phyloP scores from a whole-genome alignment of 1,284 basidiomycete genomes.

The Trichosporon asahii region DNA sequence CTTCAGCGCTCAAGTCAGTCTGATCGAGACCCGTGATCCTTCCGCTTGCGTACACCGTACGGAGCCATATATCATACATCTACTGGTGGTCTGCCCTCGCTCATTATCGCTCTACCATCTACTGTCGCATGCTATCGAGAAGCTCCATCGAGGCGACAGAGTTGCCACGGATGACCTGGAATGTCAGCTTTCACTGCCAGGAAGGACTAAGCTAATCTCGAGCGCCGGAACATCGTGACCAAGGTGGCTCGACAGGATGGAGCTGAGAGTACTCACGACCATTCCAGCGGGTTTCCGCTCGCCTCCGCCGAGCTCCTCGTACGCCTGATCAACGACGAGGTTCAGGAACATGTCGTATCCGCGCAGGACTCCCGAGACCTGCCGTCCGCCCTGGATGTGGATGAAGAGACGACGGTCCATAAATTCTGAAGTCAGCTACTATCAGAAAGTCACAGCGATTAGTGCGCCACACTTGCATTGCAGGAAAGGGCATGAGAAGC shows the following conservation, averaged over 20 bases:
- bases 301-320: slow-evolving; percentile 85
- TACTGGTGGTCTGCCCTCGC: neutral
- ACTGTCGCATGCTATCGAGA: slow-evolving; percentile 44
- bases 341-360: slow-evolving; percentile 99
- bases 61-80: slow-evolving; percentile 10
- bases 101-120: neutral
- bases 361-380: slow-evolving; percentile 90
- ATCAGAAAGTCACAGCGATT: too few relatives aligned
- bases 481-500: neutral
- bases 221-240: too few relatives aligned
- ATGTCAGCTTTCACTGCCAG: slow-evolving; percentile 4
- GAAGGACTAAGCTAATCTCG: neutral
- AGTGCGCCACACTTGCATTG: neutral
- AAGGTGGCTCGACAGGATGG: too few relatives aligned
- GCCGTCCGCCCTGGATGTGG: slow-evolving; percentile 92
- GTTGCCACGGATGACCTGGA: slow-evolving; percentile 87
- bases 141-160: slow-evolving; percentile 71
- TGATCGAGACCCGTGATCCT: too few relatives aligned
- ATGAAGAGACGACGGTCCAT: slow-evolving; percentile 98
- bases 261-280: slow-evolving; percentile 62
- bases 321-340: slow-evolving; percentile 90
- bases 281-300: slow-evolving; percentile 86
- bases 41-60: too few relatives aligned
- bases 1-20: too few relatives aligned
- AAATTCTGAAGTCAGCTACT: slow-evolving; percentile 62